Percentiles rank a stretch among this genome's conserved stretches.
phyloP scores from a whole-genome alignment of 148 eudicot species.

The Nepenthes mirabilis region DNA sequence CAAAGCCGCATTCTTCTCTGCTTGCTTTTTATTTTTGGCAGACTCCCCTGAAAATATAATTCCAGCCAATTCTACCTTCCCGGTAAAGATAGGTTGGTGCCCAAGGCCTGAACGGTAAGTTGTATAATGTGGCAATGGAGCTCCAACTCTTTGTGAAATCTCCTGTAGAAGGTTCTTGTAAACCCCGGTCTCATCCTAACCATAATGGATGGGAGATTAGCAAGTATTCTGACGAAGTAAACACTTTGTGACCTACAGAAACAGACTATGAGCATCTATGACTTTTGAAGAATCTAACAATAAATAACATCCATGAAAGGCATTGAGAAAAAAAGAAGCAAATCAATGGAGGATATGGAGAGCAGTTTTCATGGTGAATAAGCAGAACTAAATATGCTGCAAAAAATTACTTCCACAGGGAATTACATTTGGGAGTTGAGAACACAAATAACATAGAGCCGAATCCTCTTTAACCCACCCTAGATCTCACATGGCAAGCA shows the following conservation, averaged over 20 bases:
- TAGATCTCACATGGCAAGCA: too few relatives aligned
- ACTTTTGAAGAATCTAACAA: too few relatives aligned
- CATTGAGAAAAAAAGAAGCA: too few relatives aligned
- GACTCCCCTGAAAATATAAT: neutral
- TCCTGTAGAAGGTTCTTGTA: conserved; percentile 1
- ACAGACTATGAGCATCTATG: too few relatives aligned
- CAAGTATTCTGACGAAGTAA: neutral
- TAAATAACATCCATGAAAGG: too few relatives aligned
- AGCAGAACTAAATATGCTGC: too few relatives aligned
- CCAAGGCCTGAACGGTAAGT: neutral
- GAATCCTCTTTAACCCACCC: too few relatives aligned
- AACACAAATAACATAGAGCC: too few relatives aligned
- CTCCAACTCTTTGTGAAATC: conserved; percentile 3
- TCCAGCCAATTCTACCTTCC: neutral
- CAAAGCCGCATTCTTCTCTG: conserved; percentile 1
- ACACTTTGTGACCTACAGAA: neutral
- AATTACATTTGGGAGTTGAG: too few relatives aligned
- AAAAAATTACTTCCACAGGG: too few relatives aligned
- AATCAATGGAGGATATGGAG: too few relatives aligned
- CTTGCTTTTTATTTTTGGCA: conserved; percentile 1
- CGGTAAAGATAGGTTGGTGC: neutral
- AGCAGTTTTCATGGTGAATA: too few relatives aligned
- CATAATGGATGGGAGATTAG: neutral
- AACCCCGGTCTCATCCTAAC: conserved; percentile 1
- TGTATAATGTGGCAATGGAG: conserved; percentile 1